Evolutionary conservation across 2,329 filamentous ascomycete species (phyloP).

Genomic region (Hymenotorrendiella dingleyae): DNA sequence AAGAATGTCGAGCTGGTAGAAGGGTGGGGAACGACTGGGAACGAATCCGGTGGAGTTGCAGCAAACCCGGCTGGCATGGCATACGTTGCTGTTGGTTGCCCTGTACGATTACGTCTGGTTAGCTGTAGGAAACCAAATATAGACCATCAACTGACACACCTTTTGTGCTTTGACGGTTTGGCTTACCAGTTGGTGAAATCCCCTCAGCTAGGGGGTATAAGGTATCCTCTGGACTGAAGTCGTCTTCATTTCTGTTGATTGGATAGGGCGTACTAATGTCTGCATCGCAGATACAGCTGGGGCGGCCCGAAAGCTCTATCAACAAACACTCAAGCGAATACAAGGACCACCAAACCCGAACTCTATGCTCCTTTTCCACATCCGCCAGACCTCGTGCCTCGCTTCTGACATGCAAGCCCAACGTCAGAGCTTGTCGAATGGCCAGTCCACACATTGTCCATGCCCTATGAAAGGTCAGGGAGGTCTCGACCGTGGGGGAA

Average conservation of each 20-base stretch:
- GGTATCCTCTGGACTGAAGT: slow-evolving; percentile 8
- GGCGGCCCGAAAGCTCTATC: slow-evolving; percentile 23
- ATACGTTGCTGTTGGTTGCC: slow-evolving; percentile 8
- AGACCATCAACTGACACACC: background rate
- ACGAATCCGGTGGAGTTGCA: slow-evolving; percentile 1
- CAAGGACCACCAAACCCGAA: slow-evolving; percentile 25
- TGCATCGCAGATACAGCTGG: slow-evolving; percentile 22
- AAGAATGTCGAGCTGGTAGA: slow-evolving; percentile 21
- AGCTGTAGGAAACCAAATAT: background rate
- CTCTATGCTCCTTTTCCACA: slow-evolving; percentile 22
- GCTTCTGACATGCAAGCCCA: slow-evolving; percentile 23
- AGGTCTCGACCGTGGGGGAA: too few relatives aligned
- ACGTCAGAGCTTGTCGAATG: slow-evolving; percentile 19
- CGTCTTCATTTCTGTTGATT: slow-evolving; percentile 18
- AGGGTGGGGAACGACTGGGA: slow-evolving; percentile 12
- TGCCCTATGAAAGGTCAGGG: slow-evolving; percentile 15
- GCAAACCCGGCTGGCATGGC: slow-evolving; percentile 7
- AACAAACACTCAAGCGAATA: slow-evolving; percentile 23
- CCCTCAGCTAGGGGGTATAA: too few relatives aligned
- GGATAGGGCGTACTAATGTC: slow-evolving; percentile 25
- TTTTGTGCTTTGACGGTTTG: too few relatives aligned
- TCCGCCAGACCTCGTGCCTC: slow-evolving; percentile 15
- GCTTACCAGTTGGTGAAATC: too few relatives aligned
- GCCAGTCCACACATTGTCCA: slow-evolving; percentile 24
- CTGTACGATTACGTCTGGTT: too few relatives aligned